These are phyloP conservation scores for Chrysopogon serrulatus DNA, from an alignment of 176 grass and related monocot genomes.

Conservation along the genomic window DNA sequence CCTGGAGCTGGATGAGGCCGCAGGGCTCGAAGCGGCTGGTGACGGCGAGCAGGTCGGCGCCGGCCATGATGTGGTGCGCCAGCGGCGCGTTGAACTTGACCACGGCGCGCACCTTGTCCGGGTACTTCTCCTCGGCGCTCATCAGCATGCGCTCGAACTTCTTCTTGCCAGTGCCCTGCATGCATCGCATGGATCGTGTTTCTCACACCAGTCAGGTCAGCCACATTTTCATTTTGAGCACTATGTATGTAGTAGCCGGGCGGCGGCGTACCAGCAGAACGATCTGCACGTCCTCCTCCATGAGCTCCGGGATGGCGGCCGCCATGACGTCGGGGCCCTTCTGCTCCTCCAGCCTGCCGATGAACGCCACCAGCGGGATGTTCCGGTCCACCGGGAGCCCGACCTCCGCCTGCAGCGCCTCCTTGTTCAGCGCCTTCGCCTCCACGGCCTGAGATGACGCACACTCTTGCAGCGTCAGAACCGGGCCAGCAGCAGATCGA, in stretches of 20 bases:
- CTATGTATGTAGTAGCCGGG: no score
- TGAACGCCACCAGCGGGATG: constrained; percentile 77
- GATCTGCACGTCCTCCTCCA: constrained; percentile 79
- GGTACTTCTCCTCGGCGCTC: constrained; percentile 53
- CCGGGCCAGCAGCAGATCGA: no score
- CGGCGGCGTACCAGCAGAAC: constrained; percentile 61
- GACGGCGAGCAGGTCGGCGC: constrained; percentile 72
- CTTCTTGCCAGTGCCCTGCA: constrained; percentile 96
- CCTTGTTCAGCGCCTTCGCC: constrained; percentile 82
- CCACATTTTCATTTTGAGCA: no score
- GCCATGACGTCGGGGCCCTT: constrained; percentile 93
- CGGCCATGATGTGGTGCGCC: constrained; percentile 91
- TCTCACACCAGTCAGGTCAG: no score
- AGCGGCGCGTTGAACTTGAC: constrained; percentile 85
- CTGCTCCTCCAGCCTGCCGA: constrained; percentile 93
- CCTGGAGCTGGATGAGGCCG: constrained; percentile 93
- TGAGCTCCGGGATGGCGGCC: constrained; percentile 58
- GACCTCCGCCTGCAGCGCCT: constrained; percentile 77
- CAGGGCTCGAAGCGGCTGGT: constrained; percentile 92
- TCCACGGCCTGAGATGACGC: constrained; percentile 57
- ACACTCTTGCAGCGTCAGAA: background rate
- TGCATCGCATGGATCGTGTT: no score
- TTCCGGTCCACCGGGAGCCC: constrained; percentile 67
- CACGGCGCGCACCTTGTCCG: constrained; percentile 63
- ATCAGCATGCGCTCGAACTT: constrained; percentile 62